A percentile compares a stretch with the other conserved stretches of the same genome.
Evolutionary conservation across 805 yeast species (phyloP).

Genomic region (Metschnikowia corniflorae): DNA sequence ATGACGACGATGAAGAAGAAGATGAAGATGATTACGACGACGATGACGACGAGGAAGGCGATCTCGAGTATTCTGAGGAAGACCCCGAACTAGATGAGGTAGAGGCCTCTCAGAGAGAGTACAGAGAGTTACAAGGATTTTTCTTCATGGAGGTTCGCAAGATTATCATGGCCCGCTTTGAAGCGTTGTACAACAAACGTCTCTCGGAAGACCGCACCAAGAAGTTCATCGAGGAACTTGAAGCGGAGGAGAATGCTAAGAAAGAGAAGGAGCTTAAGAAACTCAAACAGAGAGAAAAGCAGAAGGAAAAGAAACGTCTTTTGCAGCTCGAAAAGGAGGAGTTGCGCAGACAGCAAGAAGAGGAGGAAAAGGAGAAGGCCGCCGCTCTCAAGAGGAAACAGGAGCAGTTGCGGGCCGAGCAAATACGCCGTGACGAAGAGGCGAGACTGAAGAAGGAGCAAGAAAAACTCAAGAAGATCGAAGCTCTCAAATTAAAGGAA

Average conservation of each 20-base stretch:
- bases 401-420: constrained; percentile 36
- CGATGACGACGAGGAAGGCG: constrained; percentile 8
- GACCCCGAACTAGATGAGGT: constrained; percentile 9
- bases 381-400: constrained; percentile 26
- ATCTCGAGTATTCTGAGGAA: constrained; percentile 21
- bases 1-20: constrained; percentile 22
- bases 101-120: constrained; percentile 25
- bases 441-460: constrained; percentile 41
- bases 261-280: constrained; percentile 66
- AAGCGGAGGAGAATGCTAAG: constrained; percentile 62
- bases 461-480: constrained; percentile 45
- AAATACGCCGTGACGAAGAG: constrained; percentile 38
- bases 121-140: constrained; percentile 76
- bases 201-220: constrained; percentile 71
- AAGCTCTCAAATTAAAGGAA: constrained; percentile 24
- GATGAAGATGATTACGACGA: constrained; percentile 22
- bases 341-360: constrained; percentile 53
- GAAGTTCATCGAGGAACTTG: constrained; percentile 62
- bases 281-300: constrained; percentile 61
- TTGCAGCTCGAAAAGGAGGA: constrained; percentile 63
- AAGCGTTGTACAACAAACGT: constrained; percentile 74
- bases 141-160: constrained; percentile 78
- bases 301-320: constrained; percentile 63
- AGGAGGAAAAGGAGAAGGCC: constrained; percentile 42
- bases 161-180: constrained; percentile 44